Conservation (phyloP, 2,329 filamentous ascomycete genomes). For the Botrytis hyacinthi region DNA sequence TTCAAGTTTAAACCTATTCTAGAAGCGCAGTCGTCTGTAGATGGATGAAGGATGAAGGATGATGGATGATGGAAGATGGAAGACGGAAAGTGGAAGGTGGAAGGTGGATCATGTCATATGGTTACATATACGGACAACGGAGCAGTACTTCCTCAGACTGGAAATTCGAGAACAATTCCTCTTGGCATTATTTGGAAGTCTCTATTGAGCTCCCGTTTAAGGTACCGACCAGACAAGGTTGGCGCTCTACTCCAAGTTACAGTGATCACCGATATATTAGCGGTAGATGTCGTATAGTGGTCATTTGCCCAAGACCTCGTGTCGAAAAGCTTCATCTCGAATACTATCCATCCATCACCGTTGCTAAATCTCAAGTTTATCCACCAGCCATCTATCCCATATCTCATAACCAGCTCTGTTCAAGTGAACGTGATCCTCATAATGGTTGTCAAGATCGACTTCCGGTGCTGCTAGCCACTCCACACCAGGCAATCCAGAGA, state of each 20-base stretch:
- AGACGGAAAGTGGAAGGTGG: background rate
- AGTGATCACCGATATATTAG: background rate
- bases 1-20: background rate
- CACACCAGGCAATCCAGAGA: conserved; percentile 1
- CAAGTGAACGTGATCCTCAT: conserved; percentile 26
- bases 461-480: conserved; percentile 23
- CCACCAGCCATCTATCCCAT: conserved; percentile 22
- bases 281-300: background rate
- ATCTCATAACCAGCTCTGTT: conserved; percentile 25
- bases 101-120: background rate
- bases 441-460: background rate
- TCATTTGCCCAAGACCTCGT: background rate
- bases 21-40: background rate
- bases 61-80: background rate
- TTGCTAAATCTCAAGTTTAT: conserved; percentile 12
- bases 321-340: background rate
- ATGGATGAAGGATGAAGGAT: background rate
- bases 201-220: background rate
- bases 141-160: background rate
- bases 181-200: background rate
- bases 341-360: background rate
- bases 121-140: background rate
- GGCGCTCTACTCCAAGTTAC: background rate
- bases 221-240: background rate
- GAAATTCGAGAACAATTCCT: background rate